These are phyloP conservation scores for Alternaria ethzedia DNA, from an alignment of 2,329 filamentous ascomycete genomes.

Conservation along the genomic window DNA sequence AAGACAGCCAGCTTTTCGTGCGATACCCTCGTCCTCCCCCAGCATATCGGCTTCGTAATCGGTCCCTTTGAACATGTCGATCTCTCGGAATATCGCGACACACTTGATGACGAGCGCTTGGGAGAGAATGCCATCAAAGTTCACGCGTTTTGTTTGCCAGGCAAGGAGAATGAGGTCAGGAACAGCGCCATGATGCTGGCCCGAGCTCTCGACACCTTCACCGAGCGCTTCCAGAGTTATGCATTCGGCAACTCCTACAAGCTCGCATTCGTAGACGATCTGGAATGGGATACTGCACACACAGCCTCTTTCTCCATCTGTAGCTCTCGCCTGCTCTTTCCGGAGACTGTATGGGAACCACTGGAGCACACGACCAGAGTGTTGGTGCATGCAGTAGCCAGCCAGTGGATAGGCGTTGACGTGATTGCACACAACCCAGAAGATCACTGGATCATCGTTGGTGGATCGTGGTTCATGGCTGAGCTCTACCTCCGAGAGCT, in stretches of 20 bases:
- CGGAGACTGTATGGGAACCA: slow-evolving; percentile 82
- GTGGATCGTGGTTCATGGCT: slow-evolving; percentile 92
- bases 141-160: slow-evolving; percentile 88
- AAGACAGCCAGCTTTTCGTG: slow-evolving; percentile 89
- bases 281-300: slow-evolving; percentile 74
- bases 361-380: slow-evolving; percentile 81
- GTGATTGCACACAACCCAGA: slow-evolving; percentile 81
- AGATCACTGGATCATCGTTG: slow-evolving; percentile 89
- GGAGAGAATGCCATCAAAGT: slow-evolving; percentile 87
- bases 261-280: slow-evolving; percentile 91
- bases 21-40: slow-evolving; percentile 71
- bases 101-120: slow-evolving; percentile 89
- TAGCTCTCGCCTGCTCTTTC: slow-evolving; percentile 84
- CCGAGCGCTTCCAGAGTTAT: slow-evolving; percentile 85
- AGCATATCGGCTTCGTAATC: slow-evolving; percentile 91
- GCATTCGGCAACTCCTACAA: slow-evolving; percentile 87
- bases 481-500: slow-evolving; percentile 89
- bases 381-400: slow-evolving; percentile 82
- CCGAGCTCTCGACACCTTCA: slow-evolving; percentile 86
- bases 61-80: slow-evolving; percentile 96
- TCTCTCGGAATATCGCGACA: slow-evolving; percentile 84
- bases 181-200: slow-evolving; percentile 88
- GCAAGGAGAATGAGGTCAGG: slow-evolving; percentile 78
- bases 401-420: slow-evolving; percentile 93
- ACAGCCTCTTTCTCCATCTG: slow-evolving; percentile 86